A percentile compares a stretch with the other conserved stretches of the same genome.
phyloP scores from a whole-genome alignment of 306 rosid genomes.

The Rosa multiflora region DNA sequence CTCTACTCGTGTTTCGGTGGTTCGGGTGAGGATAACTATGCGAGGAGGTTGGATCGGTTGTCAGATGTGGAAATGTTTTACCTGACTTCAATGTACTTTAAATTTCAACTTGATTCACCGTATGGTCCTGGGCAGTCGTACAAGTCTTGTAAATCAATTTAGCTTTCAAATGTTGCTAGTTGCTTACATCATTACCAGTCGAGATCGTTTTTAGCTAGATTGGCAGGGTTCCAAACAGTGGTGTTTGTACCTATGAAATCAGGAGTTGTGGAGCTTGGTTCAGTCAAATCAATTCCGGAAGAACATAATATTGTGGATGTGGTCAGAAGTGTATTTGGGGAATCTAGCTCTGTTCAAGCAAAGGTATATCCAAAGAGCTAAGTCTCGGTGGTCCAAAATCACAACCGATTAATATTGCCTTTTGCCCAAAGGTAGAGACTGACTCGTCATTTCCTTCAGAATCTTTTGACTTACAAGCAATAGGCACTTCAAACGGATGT shows the following conservation, averaged over 20 bases:
- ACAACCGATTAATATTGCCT: constrained; percentile 63
- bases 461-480: constrained; percentile 54
- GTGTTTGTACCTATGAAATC: constrained; percentile 66
- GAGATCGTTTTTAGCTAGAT: constrained; percentile 53
- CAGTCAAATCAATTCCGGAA: constrained; percentile 48
- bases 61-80: constrained; percentile 76
- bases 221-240: constrained; percentile 72
- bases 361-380: constrained; percentile 68
- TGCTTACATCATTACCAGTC: constrained; percentile 61
- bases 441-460: constrained; percentile 69
- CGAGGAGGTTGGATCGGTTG: constrained; percentile 40
- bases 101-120: constrained; percentile 55
- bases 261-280: constrained; percentile 85
- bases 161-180: constrained; percentile 52
- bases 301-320: constrained; percentile 56
- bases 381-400: constrained; percentile 69
- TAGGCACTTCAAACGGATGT: constrained; percentile 61
- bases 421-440: constrained; percentile 80
- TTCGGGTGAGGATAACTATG: constrained; percentile 43
- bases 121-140: constrained; percentile 58
- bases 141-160: constrained; percentile 56
- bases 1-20: constrained; percentile 57
- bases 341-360: constrained; percentile 48
- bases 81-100: constrained; percentile 57
- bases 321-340: constrained; percentile 53